Conservation (phyloP, 352 stramenopile genomes). For the Pythium scleroteichum region DNA sequence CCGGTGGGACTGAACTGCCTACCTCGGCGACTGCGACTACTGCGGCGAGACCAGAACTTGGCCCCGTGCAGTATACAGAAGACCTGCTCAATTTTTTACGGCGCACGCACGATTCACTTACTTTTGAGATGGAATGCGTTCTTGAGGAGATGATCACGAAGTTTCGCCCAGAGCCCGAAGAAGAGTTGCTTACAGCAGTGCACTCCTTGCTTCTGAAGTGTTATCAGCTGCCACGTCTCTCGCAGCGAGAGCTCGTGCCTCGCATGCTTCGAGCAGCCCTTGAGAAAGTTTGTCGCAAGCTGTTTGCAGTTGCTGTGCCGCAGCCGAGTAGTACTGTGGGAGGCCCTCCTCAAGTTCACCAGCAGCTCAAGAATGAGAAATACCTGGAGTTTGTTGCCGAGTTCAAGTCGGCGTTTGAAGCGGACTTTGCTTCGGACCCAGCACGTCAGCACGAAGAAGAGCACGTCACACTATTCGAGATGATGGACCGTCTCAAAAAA, state of each 20-base stretch:
- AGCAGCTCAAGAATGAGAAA: constrained; percentile 88
- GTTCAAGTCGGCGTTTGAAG: constrained; percentile 86
- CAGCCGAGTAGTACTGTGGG: constrained; percentile 11
- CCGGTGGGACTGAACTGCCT: background rate
- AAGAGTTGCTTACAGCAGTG: constrained; percentile 96
- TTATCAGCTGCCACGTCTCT: constrained; percentile 84
- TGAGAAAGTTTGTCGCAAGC: constrained; percentile 91
- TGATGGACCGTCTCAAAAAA: constrained; percentile 89
- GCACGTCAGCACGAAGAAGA: constrained; percentile 29
- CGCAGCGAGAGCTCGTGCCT: constrained; percentile 74
- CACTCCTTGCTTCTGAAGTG: constrained; percentile 95
- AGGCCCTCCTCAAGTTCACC: constrained; percentile 27
- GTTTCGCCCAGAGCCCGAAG: constrained; percentile 96
- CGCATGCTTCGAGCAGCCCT: constrained; percentile 91
- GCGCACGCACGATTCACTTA: constrained; percentile 86
- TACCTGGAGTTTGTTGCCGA: constrained; percentile 86
- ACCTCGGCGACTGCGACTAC: background rate
- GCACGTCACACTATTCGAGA: constrained; percentile 69
- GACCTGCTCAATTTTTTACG: constrained; percentile 95
- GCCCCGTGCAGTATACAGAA: constrained; percentile 87
- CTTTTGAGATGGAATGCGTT: constrained; percentile 97
- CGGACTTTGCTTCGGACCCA: constrained; percentile 66
- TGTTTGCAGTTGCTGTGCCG: constrained; percentile 60
- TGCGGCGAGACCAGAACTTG: constrained; percentile 62
- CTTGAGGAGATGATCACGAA: constrained; percentile 98